phyloP scores from a whole-genome alignment of 2,329 filamentous ascomycete species.

The Ploettnerulaceae sp. region DNA sequence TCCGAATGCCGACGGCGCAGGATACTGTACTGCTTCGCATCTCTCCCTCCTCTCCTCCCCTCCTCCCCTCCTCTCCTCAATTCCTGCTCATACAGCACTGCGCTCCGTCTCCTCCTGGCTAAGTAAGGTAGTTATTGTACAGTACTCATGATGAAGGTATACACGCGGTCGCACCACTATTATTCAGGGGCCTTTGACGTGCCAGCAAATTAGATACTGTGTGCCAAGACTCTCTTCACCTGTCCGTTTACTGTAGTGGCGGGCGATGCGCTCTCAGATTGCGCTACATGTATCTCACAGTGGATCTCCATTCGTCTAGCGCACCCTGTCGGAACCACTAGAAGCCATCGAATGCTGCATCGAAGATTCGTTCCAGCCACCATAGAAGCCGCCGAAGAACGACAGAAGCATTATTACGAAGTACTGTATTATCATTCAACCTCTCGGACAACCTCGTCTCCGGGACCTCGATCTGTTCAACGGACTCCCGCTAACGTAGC shows the following conservation, averaged over 20 bases:
- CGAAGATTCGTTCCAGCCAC: constrained; percentile 23
- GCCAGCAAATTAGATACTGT: no score
- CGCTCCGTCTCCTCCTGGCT: no score
- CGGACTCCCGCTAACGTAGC: background rate
- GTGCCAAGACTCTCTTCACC: no score
- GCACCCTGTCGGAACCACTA: constrained; percentile 15
- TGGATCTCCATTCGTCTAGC: constrained; percentile 4
- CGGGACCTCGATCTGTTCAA: background rate
- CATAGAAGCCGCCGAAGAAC: constrained; percentile 25
- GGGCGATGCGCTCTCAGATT: constrained; percentile 9
- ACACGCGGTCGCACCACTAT: no score
- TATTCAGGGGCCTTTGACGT: no score
- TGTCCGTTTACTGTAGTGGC: constrained; percentile 3
- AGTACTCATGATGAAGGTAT: no score
- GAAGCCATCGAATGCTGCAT: constrained; percentile 26
- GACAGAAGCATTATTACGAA: constrained; percentile 11
- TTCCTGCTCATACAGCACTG: no score
- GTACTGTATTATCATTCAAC: background rate
- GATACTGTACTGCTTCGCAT: no score
- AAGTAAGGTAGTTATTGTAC: no score
- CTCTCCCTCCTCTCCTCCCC: no score
- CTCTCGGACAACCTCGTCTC: constrained; percentile 17
- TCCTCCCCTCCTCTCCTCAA: no score
- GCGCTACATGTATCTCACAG: constrained; percentile 10
- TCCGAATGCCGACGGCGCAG: no score